Evolutionary conservation across 306 rosid genomes (phyloP).

Genomic region (Malus fusca): DNA sequence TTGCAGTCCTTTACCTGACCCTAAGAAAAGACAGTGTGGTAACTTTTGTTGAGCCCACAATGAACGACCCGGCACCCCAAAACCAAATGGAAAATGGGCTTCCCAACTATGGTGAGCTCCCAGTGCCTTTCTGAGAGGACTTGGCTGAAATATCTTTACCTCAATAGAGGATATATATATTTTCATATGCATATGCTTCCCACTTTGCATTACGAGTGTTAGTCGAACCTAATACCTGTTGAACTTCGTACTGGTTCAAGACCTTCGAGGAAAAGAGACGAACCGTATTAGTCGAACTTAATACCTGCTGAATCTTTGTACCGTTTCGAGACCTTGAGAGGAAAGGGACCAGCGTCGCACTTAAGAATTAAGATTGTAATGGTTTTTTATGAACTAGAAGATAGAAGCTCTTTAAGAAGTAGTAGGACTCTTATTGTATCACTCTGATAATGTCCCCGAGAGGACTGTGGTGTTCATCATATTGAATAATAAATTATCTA

Average conservation of each 20-base stretch:
- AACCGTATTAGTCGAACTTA: too few relatives aligned
- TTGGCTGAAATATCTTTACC: constrained; percentile 51
- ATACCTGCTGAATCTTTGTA: too few relatives aligned
- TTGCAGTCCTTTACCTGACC: constrained; percentile 50
- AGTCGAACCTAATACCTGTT: not conserved
- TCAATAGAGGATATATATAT: not conserved
- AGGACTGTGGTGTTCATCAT: not conserved
- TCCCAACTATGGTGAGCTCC: constrained; percentile 9
- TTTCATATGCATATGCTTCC: not conserved
- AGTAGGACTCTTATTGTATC: not conserved
- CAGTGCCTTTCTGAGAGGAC: constrained; percentile 58
- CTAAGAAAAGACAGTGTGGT: constrained; percentile 55
- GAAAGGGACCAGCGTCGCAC: not conserved
- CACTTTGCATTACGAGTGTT: not conserved
- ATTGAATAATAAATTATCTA: too few relatives aligned
- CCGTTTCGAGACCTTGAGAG: too few relatives aligned
- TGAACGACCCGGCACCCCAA: constrained; percentile 34
- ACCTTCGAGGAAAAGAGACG: too few relatives aligned
- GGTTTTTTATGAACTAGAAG: too few relatives aligned
- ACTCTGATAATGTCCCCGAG: not conserved
- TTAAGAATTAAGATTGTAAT: too few relatives aligned
- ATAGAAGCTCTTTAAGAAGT: too few relatives aligned
- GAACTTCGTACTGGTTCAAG: not conserved
- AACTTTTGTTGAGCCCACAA: constrained; percentile 38
- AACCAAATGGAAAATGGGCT: constrained; percentile 46